Evolutionary conservation across 768 basidiomycete genomes (phyloP).

Genomic region (Mycena alexandri): DNA sequence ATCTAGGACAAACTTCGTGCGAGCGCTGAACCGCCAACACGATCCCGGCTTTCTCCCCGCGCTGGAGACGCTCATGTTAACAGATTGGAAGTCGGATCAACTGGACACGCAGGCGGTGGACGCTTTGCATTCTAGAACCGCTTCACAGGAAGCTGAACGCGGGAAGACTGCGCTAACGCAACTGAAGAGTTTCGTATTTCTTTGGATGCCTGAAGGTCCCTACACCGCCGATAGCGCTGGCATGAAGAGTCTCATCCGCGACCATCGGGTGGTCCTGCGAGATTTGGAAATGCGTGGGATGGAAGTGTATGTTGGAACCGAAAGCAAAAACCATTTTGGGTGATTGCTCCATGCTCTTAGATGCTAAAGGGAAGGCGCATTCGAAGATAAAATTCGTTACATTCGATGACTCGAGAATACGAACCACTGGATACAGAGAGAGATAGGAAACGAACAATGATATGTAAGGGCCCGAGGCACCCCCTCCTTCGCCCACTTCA

Average conservation of each 20-base stretch:
- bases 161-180: neutral
- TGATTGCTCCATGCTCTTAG: no score
- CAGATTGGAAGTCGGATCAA: neutral
- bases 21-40: conserved; percentile 3
- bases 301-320: neutral
- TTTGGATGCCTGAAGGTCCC: neutral
- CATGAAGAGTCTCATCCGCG: neutral
- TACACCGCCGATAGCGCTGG: neutral
- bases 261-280: neutral
- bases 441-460: no score
- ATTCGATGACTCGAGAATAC: no score
- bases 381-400: no score
- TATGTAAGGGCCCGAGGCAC: no score
- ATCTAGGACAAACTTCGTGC: neutral
- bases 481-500: no score
- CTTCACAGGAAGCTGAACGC: neutral
- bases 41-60: neutral
- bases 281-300: conserved; percentile 1
- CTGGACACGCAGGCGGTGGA: conserved; percentile 5
- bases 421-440: no score
- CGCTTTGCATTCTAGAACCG: neutral
- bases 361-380: no score
- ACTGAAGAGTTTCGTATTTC: neutral
- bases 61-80: conserved; percentile 8
- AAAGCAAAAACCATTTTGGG: neutral